Conservation (phyloP, 257 asterid genomes). For the Nicotiana tomentosiformis region DNA sequence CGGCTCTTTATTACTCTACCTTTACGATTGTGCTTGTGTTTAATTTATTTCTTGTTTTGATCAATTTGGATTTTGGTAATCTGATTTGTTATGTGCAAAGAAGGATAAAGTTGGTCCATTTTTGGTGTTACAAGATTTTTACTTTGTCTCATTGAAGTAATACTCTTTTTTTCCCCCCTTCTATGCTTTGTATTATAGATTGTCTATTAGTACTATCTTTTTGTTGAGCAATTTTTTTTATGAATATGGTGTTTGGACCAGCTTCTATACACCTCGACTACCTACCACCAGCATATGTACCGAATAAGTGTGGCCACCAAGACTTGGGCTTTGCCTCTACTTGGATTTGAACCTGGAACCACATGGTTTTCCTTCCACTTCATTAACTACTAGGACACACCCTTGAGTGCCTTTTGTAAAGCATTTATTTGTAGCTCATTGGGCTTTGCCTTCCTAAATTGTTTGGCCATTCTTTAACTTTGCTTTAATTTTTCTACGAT, state of each 20-base stretch:
- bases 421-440: neutral
- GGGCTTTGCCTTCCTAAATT: neutral
- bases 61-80: conserved; percentile 3
- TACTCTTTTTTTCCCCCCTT: neutral
- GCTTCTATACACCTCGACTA: too few species aligned
- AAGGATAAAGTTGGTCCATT: neutral
- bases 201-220: neutral
- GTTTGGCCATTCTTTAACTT: neutral
- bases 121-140: neutral
- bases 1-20: neutral
- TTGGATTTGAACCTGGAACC: too few species aligned
- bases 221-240: neutral
- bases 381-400: too few species aligned
- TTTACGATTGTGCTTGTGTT: neutral
- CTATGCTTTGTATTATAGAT: neutral
- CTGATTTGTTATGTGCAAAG: neutral
- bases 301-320: too few species aligned
- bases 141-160: neutral
- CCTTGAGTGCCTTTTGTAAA: too few species aligned
- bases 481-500: neutral
- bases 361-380: too few species aligned
- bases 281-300: too few species aligned
- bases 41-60: neutral
- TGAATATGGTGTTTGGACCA: too few species aligned
- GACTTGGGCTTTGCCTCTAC: too few species aligned